Percentiles rank a stretch among this genome's conserved stretches.
Conservation (phyloP, 768 basidiomycete species). For the Suillus occidentalis region DNA sequence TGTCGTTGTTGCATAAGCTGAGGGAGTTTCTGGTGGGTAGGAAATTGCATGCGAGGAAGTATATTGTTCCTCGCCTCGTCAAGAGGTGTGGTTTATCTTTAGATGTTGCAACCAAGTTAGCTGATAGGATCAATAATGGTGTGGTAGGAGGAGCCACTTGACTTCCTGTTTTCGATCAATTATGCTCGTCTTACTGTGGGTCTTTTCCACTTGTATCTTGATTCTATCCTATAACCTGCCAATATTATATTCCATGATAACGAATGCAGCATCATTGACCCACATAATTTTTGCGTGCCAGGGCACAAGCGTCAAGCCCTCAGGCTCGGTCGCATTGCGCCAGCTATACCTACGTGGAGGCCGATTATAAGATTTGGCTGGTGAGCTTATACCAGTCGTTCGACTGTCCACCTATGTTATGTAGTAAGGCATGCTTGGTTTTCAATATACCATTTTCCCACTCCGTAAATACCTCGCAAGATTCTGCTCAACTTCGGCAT, state of each 20-base stretch:
- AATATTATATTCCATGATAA: conserved; percentile 20
- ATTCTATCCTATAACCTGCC: conserved; percentile 31
- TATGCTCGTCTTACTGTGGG: neutral
- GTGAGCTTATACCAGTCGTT: no score
- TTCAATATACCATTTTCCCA: no score
- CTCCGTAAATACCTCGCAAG: no score
- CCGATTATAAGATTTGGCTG: no score
- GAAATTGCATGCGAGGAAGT: conserved; percentile 22
- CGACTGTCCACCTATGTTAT: no score
- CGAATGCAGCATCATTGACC: no score
- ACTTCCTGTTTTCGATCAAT: neutral
- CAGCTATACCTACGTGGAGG: no score
- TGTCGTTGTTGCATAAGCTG: conserved; percentile 17
- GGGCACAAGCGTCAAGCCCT: no score
- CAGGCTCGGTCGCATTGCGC: no score
- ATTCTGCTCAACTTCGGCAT: neutral
- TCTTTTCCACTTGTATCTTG: neutral
- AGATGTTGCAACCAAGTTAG: conserved; percentile 25
- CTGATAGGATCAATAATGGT: neutral
- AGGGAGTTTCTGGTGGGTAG: conserved; percentile 17
- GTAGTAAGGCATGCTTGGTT: no score
- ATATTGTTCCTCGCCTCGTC: conserved; percentile 23
- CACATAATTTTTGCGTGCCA: no score
- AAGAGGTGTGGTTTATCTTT: conserved; percentile 26
- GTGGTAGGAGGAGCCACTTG: neutral